Base-by-base conservation (phyloP, 108 stramenopile genomes). In the Pseudonitzschia multistriata region DNA sequence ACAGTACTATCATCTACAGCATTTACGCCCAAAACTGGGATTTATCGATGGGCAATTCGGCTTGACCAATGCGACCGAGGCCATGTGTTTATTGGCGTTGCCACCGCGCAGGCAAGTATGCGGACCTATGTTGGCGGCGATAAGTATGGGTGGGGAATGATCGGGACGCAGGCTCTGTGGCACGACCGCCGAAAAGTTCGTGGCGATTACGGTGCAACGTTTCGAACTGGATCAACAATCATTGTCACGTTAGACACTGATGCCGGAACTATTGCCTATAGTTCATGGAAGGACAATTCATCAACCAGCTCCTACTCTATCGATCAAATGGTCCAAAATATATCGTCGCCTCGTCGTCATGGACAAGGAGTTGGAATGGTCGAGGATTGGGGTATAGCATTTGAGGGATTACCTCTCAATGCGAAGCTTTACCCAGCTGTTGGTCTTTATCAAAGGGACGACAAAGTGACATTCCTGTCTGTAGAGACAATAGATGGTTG, bases 91-190 rank as follows among this genome's bases (percentile, higher is more conserved):
- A 80, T 98, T 57, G 98, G 98, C 0, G 96, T 98, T 11, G 91
- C 97, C 0, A 96, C 96, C 22, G 70, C 94, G 21, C 83, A 86
- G 53, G 96, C 89, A 6, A 96, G 85, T 66, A 78, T 87, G 54
- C 80, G 85, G 31, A 96, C 97, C 2, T 98, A 97, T 76, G 85
- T 98, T 30, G 98, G 98, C 11, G 98, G 98, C n/a, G 96, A 97
- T 71, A 95, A 93, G 53, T 74, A 91, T 53, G 97, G 97, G 8
- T 98, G 98, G 98, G 98, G 98, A 31, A 87, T 93, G 74, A 98
- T 98, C 56, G 98, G 97, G 5, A 97, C 97, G 19, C 92, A 96
- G 76, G 96, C 98, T 14, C 80, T 98, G 24, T 98, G 97, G 86
- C 96, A 98, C 72, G 90, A 91, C 47, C 80, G 96, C 54, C 67